Conservation (phyloP, 441 rosid genomes). For the Gossypium gossypioides region DNA sequence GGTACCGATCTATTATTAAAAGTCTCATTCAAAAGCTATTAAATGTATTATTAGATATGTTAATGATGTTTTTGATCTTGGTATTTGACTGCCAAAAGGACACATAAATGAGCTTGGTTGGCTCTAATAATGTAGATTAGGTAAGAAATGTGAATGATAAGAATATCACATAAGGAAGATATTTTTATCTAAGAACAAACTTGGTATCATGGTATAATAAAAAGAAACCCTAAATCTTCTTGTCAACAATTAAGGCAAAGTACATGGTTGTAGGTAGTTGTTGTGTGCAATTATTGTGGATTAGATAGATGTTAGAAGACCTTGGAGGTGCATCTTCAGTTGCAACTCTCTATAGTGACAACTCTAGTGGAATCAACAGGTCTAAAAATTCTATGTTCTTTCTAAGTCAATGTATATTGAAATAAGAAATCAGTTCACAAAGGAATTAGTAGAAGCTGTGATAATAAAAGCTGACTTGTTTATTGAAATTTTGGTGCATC, state of each 20-base stretch:
- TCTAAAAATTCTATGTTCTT: background rate
- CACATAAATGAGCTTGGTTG: no score
- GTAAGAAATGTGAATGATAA: background rate
- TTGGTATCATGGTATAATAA: background rate
- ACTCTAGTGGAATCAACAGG: background rate
- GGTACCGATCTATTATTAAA: background rate
- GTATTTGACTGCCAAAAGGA: no score
- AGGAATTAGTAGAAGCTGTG: background rate
- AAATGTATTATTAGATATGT: background rate
- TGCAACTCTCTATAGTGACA: background rate
- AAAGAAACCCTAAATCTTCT: background rate
- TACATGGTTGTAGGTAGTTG: background rate
- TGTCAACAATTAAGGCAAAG: background rate
- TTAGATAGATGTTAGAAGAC: background rate
- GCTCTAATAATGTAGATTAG: background rate
- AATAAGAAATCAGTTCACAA: background rate
- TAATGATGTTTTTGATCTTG: background rate
- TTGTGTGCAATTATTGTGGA: background rate
- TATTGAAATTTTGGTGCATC: background rate
- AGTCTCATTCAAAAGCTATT: background rate
- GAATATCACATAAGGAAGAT: background rate
- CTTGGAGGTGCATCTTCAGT: background rate
- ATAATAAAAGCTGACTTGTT: background rate
- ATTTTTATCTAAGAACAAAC: background rate
- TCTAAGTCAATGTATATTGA: background rate